Conservation (phyloP, 1,284 basidiomycete species). For the Pholiota adiposa region DNA sequence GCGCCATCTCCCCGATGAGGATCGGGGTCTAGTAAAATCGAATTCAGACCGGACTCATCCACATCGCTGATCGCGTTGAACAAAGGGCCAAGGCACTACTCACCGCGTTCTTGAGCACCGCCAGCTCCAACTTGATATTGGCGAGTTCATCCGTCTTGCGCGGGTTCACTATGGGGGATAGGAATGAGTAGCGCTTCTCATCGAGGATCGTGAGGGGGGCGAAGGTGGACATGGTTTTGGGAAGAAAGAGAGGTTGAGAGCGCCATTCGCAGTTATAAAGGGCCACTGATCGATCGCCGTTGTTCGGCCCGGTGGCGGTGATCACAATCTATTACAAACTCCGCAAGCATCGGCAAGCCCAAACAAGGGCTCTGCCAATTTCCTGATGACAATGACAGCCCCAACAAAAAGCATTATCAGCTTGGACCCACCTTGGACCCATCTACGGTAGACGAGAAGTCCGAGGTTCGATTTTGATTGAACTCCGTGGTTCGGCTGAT, state of each 20-base stretch:
- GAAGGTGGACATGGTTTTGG: constrained; percentile 19
- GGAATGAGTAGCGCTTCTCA: constrained; percentile 16
- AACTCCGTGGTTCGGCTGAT: no score
- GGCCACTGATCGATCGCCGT: no score
- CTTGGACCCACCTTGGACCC: no score
- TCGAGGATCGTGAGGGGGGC: constrained; percentile 8
- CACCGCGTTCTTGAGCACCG: constrained; percentile 28
- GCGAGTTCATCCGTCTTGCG: constrained; percentile 19
- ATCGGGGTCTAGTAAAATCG: constrained; percentile 42
- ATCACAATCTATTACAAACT: no score
- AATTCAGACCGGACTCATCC: background rate
- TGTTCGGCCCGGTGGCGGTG: no score
- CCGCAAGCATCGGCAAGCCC: no score
- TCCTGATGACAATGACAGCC: no score
- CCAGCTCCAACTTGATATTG: constrained; percentile 26
- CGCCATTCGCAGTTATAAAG: no score
- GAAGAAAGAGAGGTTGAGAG: constrained; percentile 2
- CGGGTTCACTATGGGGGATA: constrained; percentile 4
- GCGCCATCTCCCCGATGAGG: constrained; percentile 49
- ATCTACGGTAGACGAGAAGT: no score
- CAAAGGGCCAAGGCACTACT: constrained; percentile 1
- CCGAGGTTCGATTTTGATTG: no score
- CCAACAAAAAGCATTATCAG: no score
- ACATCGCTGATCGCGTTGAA: background rate
- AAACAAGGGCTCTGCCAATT: no score